These are phyloP conservation scores for Hypoxylon cercidicola DNA, from an alignment of 495 filamentous ascomycete species.

Conservation along the genomic window DNA sequence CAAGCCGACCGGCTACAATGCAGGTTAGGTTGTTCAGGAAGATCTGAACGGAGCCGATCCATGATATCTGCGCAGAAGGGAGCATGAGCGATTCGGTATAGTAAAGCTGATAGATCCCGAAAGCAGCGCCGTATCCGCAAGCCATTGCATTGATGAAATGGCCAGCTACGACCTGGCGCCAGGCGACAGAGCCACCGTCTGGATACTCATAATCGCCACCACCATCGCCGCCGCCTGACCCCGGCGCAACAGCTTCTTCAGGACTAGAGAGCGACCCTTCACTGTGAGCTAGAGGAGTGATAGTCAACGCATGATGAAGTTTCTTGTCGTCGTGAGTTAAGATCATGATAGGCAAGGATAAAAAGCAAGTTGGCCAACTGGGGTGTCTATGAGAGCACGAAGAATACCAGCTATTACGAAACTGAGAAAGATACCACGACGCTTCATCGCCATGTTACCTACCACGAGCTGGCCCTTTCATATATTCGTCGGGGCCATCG, in stretches of 20 bases:
- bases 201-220: slow-evolving; percentile 39
- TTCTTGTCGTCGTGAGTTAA: slow-evolving; percentile 20
- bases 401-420: neutral
- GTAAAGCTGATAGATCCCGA: slow-evolving; percentile 60
- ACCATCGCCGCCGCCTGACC: neutral
- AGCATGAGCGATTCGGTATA: slow-evolving; percentile 56
- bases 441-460: slow-evolving; percentile 16
- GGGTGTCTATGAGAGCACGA: slow-evolving; percentile 17
- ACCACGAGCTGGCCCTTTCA: slow-evolving; percentile 26
- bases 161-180: slow-evolving; percentile 55
- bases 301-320: slow-evolving; percentile 27
- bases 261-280: slow-evolving; percentile 23
- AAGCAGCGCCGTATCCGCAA: slow-evolving; percentile 56
- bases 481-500: slow-evolving; percentile 29
- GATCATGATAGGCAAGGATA: slow-evolving; percentile 39
- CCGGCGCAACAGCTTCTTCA: slow-evolving; percentile 18
- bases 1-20: slow-evolving; percentile 52
- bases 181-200: slow-evolving; percentile 54
- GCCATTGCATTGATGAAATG: slow-evolving; percentile 54
- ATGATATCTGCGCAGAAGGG: slow-evolving; percentile 54
- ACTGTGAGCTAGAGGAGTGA: slow-evolving; percentile 24
- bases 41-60: slow-evolving; percentile 59
- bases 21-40: slow-evolving; percentile 55
- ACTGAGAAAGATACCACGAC: slow-evolving; percentile 20
- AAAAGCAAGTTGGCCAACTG: slow-evolving; percentile 16